Base-by-base conservation (phyloP, 148 eudicot species). In the Arbutus unedo region DNA sequence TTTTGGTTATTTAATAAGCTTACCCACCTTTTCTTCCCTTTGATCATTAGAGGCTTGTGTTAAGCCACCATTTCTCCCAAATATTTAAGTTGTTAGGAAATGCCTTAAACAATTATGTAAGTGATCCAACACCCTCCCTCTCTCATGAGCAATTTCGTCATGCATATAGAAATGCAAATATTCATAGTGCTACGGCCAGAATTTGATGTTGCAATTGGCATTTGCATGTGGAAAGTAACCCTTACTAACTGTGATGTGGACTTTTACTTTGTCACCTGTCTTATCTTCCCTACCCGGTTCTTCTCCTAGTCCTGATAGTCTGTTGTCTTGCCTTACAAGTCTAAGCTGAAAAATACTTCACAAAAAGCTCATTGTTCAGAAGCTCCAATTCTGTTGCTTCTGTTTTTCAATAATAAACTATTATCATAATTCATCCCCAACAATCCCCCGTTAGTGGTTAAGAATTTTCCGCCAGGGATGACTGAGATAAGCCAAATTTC, bases 11-110 rank as follows among this genome's bases (percentile, higher is more conserved):
- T 51, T 38, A 25, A 18, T 68, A 80, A 67, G 82, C 75, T 23
- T 31, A 79, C 21, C 74, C 21, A 66, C 56, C 44, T 81, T 81
- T 80, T 54, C 18, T 75, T 59, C n/a, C 31, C 11, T 23, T n/a
- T 19, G 57, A 60, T 25, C 3, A 6, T n/a, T 23, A n/a, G 8
- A n/a, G 10, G 11, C 21, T n/a, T 23, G 25, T 60, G 66, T 60
- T n/a, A 60, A n/a, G 66, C 16, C 64, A 59, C 66, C 66, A n/a
- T 18, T 60, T 60, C 66, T 6, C 25, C 21, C 66, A 23, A 60
- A n/a, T 18, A 60, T 4, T n/a, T 60, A 60, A 60, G 66, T 60
- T 60, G 66, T 60, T 60, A n/a, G 66, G 66, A 60, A 60, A 60
- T 60, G 66, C 25, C 23, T 25, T 11, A 60, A 23, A 60, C 6